Evolutionary conservation across 176 grass and related monocot genomes (phyloP), one percentile per base, ranked within the genome.

Genomic region (Zoysia japonica): DNA sequence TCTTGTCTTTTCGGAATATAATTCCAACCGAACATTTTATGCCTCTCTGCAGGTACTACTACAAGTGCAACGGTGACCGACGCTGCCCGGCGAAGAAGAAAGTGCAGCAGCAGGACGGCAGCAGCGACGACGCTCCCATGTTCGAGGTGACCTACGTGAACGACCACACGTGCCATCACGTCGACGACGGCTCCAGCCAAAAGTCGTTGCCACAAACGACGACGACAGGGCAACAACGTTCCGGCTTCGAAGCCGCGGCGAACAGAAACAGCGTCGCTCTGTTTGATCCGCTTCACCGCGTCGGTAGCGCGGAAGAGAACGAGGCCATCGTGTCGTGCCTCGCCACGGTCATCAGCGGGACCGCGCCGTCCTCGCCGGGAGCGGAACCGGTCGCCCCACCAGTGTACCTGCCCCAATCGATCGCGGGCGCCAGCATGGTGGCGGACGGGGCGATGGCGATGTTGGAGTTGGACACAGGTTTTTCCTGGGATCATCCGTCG

Each of bases 101-200:
- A 39, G 76, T 90, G 43, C 88, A 90, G 66, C 84, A 80, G 79
- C 54, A 59, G 70, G 71, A 75, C 43, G 19, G 0, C 64, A 12
- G 6, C 80, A 6, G 36, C 48, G 41, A 48, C 61, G 47, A 17
- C 14, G 28, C 64, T 10, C 71, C 88, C 6, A 7, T 77, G 76
- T 84, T 9, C 41, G 51, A 67, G 17, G 84, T 87, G 42, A 80
- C 70, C 17, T 90, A 68, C 84, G 44, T 80, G 40, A 80, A 84
- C 70, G 48, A 80, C 19, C 88, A 90, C 84, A 84, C 88, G 3
- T 90, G 88, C 88, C 83, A 85, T 11, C 47, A 43, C 45, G 11
- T n/a, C 36, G 37, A 13, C 28, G 37, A 17, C 44, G 13, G 4
- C 8, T 50, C 6, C 5, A 7, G 5, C 3, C 6, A 20, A n/a